Percentiles rank a stretch among this genome's conserved stretches.
Evolutionary conservation across 495 filamentous ascomycete genomes (phyloP).

Genomic region (Thermothielavioides terrestris): DNA sequence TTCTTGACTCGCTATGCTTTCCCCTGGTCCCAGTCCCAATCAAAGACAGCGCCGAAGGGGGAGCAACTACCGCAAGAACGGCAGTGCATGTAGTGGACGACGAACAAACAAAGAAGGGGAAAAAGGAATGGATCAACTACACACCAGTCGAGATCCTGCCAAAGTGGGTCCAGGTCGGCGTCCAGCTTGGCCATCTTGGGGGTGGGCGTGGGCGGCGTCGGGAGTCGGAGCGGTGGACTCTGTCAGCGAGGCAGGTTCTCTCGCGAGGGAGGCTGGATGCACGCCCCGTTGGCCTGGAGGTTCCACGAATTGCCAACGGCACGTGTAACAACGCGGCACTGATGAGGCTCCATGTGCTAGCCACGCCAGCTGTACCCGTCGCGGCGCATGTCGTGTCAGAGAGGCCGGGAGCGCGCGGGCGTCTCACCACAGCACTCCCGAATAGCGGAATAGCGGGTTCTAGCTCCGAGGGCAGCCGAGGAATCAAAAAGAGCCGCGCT

Average conservation of each 20-base stretch:
- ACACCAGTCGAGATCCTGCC: constrained; percentile 59
- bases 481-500: not conserved
- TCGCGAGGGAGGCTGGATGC: constrained; percentile 19
- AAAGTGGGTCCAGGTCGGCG: constrained; percentile 54
- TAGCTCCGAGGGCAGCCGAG: not conserved
- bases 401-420: not conserved
- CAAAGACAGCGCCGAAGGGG: too few species aligned
- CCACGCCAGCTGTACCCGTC: not conserved
- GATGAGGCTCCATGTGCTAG: not conserved
- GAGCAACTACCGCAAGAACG: too few species aligned
- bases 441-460: too few species aligned
- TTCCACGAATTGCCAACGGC: not conserved
- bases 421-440: too few species aligned
- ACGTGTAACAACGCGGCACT: constrained; percentile 11
- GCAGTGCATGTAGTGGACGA: too few species aligned
- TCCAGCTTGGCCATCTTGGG: constrained; percentile 37
- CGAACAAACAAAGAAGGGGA: not conserved
- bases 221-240: constrained; percentile 1
- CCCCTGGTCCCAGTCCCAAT: too few species aligned
- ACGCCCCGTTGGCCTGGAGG: not conserved
- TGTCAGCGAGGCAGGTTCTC: constrained; percentile 12
- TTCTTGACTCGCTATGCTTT: too few species aligned
- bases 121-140: constrained; percentile 7
- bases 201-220: too few species aligned
- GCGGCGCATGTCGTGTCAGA: not conserved